Conservation (phyloP, 768 basidiomycete species). For the Pholiota molesta region DNA sequence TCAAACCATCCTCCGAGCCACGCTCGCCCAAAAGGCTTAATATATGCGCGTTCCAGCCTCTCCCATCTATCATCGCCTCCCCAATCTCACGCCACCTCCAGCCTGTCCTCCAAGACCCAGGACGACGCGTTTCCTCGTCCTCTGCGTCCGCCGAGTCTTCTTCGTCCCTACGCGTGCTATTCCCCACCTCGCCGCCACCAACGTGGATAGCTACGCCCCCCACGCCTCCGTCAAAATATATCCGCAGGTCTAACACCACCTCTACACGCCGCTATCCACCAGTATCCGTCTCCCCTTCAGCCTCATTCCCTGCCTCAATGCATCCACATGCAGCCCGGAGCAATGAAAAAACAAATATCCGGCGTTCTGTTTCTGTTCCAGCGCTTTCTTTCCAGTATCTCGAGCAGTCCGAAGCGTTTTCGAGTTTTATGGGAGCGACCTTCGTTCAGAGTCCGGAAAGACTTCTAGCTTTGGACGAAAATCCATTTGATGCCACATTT, state of each 20-base stretch:
- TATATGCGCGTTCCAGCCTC: conserved; percentile 46
- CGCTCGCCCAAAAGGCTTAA: conserved; percentile 26
- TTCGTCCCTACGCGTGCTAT: conserved; percentile 12
- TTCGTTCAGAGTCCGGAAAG: conserved; percentile 17
- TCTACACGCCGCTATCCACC: conserved; percentile 33
- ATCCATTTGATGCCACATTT: conserved; percentile 23
- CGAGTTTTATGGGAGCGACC: conserved; percentile 19
- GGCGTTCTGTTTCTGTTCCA: conserved; percentile 48
- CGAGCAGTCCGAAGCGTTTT: conserved; percentile 20
- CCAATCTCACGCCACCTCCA: conserved; percentile 52
- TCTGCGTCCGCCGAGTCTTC: conserved; percentile 14
- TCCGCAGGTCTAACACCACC: conserved; percentile 39
- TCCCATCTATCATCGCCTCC: conserved; percentile 62
- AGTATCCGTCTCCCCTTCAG: conserved; percentile 41
- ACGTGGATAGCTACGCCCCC: conserved; percentile 64
- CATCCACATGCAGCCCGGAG: conserved; percentile 29
- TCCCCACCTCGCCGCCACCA: conserved; percentile 36
- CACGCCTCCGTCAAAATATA: conserved; percentile 51
- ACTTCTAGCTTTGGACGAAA: conserved; percentile 7
- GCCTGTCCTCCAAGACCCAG: conserved; percentile 24
- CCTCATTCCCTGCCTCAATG: conserved; percentile 49
- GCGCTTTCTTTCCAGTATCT: conserved; percentile 28
- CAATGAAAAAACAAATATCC: conserved; percentile 26
- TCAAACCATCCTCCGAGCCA: conserved; percentile 11
- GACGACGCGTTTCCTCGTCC: conserved; percentile 18